Base-by-base conservation (phyloP, 78 protist genomes). In the Bodo saltans region DNA sequence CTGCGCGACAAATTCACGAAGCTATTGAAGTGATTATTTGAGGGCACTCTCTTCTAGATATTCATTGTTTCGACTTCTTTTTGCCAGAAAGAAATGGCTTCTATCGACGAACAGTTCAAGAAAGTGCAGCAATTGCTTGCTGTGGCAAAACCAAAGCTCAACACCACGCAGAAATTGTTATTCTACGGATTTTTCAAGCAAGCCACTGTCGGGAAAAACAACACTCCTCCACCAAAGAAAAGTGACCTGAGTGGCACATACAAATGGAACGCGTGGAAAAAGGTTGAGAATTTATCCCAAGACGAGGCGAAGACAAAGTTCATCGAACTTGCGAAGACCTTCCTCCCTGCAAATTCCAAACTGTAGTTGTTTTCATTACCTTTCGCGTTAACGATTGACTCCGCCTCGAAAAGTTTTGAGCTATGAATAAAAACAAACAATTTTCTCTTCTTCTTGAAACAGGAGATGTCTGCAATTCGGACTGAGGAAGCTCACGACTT, bases 111-210 rank as follows among this genome's bases (percentile, higher is more conserved):
- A 68, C 28, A 68, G 28, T 29, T 68, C 29, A 29, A 68, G 70
- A 68, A 68, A 29, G 70, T 29, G 70, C 29, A 28, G 28, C 29
- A 68, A 68, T 68, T 29, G 28, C 70, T 29, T 68, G 70, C 29
- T 68, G 28, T 68, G 29, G 29, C 70, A 68, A 68, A 29, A 29
- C 29, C 28, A 29, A 68, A 68, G 30, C 74, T 71, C 38, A 17
- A 38, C 81, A 74, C 47, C 71, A 78, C 74, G 39, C 4, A 39
- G 42, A 85, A 74, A 67, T 17, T 85, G 60, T 38, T 1, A 17
- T 8, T 85, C 53, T 85, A 85, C 73, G 88, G 60, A 23, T 35
- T 85, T 30, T 85, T 32, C 79, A 85, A 85, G 79, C 88, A 85
- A 32, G 68, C 88, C 23, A 74, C 81, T 29, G 70, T 27, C 47